Conservation (phyloP, 805 yeast species). For the Barnettozyma sp. region DNA sequence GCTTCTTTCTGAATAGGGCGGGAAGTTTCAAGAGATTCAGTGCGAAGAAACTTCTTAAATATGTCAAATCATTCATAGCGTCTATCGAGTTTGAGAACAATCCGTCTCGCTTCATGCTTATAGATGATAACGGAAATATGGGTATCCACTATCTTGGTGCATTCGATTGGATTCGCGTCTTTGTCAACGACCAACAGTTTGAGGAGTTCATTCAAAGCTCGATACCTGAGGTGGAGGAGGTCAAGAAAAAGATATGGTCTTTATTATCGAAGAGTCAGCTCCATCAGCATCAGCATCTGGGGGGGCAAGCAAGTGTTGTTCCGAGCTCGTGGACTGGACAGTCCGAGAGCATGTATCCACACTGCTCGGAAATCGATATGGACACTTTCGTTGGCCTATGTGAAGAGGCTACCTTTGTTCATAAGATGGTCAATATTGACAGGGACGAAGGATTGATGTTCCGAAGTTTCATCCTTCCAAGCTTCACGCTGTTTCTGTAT, state of each 20-base stretch:
- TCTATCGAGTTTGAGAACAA: not conserved
- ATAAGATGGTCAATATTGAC: conserved; percentile 4
- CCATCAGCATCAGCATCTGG: too few species aligned
- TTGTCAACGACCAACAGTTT: not conserved
- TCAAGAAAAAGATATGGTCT: not conserved
- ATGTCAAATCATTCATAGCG: not conserved
- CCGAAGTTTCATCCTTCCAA: conserved; percentile 4
- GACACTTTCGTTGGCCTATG: conserved; percentile 6
- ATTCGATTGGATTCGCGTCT: conserved; percentile 1
- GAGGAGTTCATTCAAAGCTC: not conserved
- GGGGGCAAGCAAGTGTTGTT: too few species aligned
- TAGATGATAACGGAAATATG: not conserved
- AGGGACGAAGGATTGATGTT: conserved; percentile 1
- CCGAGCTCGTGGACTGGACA: too few species aligned
- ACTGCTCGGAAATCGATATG: conserved; percentile 6
- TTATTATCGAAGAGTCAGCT: not conserved
- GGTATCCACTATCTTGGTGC: not conserved
- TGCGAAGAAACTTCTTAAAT: not conserved
- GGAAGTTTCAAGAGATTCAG: not conserved
- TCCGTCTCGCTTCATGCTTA: not conserved
- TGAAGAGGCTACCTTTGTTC: conserved; percentile 6
- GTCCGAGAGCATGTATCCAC: not conserved
- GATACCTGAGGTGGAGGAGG: not conserved
- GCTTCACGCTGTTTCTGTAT: not conserved
- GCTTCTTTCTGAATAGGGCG: not conserved